These are phyloP conservation scores for Verbena officinalis DNA, from an alignment of 257 asterid species.

Conservation along the genomic window DNA sequence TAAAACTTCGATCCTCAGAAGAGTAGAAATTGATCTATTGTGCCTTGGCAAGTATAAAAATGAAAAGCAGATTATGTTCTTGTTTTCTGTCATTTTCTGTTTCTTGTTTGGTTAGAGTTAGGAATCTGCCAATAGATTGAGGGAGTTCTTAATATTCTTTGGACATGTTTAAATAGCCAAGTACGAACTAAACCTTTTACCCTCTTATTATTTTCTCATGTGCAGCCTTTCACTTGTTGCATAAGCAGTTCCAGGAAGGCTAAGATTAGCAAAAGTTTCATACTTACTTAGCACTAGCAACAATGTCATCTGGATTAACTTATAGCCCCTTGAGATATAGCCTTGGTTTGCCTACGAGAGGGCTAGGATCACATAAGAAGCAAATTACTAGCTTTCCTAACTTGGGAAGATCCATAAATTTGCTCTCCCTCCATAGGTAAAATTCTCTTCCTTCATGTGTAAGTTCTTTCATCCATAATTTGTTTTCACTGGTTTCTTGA, in stretches of 20 bases:
- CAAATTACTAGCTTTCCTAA: slow-evolving; percentile 38
- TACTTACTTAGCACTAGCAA: slow-evolving; percentile 30
- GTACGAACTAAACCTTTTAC: neutral
- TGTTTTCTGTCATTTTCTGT: neutral
- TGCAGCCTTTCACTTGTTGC: slow-evolving; percentile 36
- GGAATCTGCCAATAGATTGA: neutral
- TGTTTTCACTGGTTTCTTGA: slow-evolving; percentile 23
- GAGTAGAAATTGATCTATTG: neutral
- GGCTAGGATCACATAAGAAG: slow-evolving; percentile 42
- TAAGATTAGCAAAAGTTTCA: slow-evolving; percentile 27
- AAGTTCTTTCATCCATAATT: neutral
- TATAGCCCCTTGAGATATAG: slow-evolving; percentile 58
- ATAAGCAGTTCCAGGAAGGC: slow-evolving; percentile 26
- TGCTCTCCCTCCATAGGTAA: slow-evolving; percentile 47
- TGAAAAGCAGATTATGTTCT: neutral
- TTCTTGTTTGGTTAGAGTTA: slow-evolving; percentile 6
- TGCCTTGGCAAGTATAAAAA: slow-evolving; percentile 1
- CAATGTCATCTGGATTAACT: slow-evolving; percentile 66
- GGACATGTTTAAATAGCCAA: neutral
- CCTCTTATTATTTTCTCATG: slow-evolving; percentile 2
- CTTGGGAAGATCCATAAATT: slow-evolving; percentile 38
- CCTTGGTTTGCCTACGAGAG: slow-evolving; percentile 49
- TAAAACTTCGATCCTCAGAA: neutral
- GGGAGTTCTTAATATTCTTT: neutral
- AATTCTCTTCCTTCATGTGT: slow-evolving; percentile 5